Evolutionary conservation across 805 yeast genomes (phyloP).

Genomic region (Saccharomycopsis fermentans): DNA sequence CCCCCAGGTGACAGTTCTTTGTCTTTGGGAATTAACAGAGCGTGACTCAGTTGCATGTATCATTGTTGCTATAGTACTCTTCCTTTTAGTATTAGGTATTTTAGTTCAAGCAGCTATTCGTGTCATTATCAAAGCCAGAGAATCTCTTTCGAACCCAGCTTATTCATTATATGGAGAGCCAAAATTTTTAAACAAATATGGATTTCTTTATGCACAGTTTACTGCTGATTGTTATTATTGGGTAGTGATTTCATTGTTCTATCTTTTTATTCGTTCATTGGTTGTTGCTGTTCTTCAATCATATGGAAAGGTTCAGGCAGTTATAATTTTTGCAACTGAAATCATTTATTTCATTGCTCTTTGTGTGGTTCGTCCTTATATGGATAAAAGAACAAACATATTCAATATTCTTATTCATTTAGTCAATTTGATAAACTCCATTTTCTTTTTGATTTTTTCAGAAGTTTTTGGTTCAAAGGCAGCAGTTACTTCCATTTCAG

Average conservation of each 20-base stretch:
- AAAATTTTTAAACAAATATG: slow-evolving; percentile 71
- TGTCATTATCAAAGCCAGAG: slow-evolving; percentile 65
- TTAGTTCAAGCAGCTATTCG: slow-evolving; percentile 63
- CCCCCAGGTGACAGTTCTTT: slow-evolving; percentile 74
- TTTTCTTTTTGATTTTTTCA: slow-evolving; percentile 84
- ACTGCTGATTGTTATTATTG: slow-evolving; percentile 83
- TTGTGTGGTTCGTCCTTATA: slow-evolving; percentile 72
- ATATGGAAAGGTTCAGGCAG: slow-evolving; percentile 74
- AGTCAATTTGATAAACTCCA: slow-evolving; percentile 69
- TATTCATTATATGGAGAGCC: slow-evolving; percentile 81
- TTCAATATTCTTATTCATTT: slow-evolving; percentile 81
- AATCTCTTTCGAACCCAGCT: slow-evolving; percentile 82
- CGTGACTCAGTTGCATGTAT: slow-evolving; percentile 77
- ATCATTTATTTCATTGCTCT: slow-evolving; percentile 53
- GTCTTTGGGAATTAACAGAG: slow-evolving; percentile 82
- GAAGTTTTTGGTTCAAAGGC: slow-evolving; percentile 74
- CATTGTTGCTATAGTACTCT: slow-evolving; percentile 66
- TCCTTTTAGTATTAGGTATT: slow-evolving; percentile 46
- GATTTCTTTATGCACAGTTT: slow-evolving; percentile 86
- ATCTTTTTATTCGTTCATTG: slow-evolving; percentile 63
- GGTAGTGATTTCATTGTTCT: slow-evolving; percentile 52
- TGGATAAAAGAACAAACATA: slow-evolving; percentile 92
- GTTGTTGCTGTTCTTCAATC: slow-evolving; percentile 80
- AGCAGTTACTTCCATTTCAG: slow-evolving; percentile 86
- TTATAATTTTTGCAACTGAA: slow-evolving; percentile 68